Base-by-base conservation (phyloP, 352 stramenopile species). In the Phytopythium helicoides region DNA sequence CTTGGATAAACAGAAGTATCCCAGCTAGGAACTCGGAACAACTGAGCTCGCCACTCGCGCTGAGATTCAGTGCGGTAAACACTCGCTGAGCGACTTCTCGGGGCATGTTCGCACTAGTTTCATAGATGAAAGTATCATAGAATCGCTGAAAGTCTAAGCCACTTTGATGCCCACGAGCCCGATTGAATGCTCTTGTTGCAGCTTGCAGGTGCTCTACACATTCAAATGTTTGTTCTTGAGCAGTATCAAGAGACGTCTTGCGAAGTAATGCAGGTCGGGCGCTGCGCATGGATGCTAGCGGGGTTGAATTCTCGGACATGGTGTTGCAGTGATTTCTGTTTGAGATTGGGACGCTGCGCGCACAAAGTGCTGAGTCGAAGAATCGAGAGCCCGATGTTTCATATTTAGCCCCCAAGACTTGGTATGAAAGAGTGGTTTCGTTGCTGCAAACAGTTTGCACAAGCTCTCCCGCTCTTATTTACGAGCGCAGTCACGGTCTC, bases 1-100 rank as follows among this genome's bases (percentile, higher is more conserved):
- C 62, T 55, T 73, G 80, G 18, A 31, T 52, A 6, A 60, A 55
- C 28, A 66, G 47, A 36, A 56, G 40, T 10, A 76, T 41, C 23
- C 64, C 70, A 9, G 62, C 53, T 25, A 74, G 46, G 35, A 86
- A 86, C 36, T 76, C 67, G 14, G 65, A 55, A 18, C 71, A 52
- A 2, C 62, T 68, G n/a, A 72, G 28, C 19, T 61, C 52, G 19
- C 54, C 56, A 7, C 28, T 54, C 18, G 53, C 48, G n/a, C 45
- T 52, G 26, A 34, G 47, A 36, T 75, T 68, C 72, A 68, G 84
- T 3, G 66, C 62, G 11, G 36, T 26, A 38, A 82, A 86, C 18
- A 80, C 18, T 8, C 58, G 64, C 49, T 64, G 56, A 40, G 55
- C 54, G 31, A 79, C 45, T 46, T 58, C 49, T 12, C 48, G 40